Conservation (phyloP, 2,329 filamentous ascomycete species). For the Akanthomyces dipterigenus region DNA sequence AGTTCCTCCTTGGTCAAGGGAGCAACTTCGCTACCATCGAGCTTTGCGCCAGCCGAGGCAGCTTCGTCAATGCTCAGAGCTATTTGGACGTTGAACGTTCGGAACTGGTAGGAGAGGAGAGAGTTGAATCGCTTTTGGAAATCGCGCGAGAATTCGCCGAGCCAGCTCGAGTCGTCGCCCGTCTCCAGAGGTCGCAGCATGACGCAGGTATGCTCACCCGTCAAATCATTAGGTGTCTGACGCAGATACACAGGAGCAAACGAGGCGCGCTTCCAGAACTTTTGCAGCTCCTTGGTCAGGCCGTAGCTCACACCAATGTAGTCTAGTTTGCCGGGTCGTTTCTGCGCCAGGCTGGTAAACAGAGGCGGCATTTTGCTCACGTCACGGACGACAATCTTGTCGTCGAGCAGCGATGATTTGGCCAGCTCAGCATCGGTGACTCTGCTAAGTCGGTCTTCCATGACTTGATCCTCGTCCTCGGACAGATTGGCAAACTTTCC, state of each 20-base stretch:
- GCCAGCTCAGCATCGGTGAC: conserved; percentile 79
- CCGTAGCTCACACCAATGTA: conserved; percentile 96
- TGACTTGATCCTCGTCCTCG: conserved; percentile 53
- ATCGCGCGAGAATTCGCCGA: conserved; percentile 83
- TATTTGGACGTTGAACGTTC: conserved; percentile 67
- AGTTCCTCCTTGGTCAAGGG: conserved; percentile 68
- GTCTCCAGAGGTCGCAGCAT: conserved; percentile 79
- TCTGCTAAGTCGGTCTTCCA: conserved; percentile 62
- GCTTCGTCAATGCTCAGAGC: conserved; percentile 86
- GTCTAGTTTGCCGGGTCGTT: conserved; percentile 72
- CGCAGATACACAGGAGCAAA: conserved; percentile 90
- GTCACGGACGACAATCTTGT: conserved; percentile 85
- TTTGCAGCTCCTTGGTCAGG: conserved; percentile 78
- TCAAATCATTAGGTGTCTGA: conserved; percentile 93
- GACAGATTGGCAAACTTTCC: conserved; percentile 82
- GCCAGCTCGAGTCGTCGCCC: conserved; percentile 69
- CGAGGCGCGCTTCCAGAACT: conserved; percentile 87
- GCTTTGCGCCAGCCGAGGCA: conserved; percentile 63
- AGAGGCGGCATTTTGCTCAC: conserved; percentile 88
- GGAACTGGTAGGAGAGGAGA: conserved; percentile 88
- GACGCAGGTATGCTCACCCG: conserved; percentile 94
- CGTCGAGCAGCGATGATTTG: conserved; percentile 67
- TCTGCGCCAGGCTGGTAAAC: conserved; percentile 81
- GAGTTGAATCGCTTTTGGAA: conserved; percentile 92
- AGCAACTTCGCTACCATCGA: conserved; percentile 45